Evolutionary conservation across 2,329 filamentous ascomycete species (phyloP).

Genomic region (Penicillium sp.): DNA sequence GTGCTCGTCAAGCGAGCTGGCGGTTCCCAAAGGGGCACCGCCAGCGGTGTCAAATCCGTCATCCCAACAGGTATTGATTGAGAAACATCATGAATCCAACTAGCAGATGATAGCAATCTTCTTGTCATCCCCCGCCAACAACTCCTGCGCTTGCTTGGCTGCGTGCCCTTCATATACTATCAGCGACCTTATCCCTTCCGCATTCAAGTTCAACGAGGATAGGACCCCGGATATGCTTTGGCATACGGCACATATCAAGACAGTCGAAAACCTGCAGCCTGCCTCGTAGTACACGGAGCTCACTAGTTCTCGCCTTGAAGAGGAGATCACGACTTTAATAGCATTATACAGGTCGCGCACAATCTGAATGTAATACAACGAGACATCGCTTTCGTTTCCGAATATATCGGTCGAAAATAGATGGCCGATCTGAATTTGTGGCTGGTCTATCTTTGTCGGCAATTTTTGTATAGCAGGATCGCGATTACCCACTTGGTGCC

Average conservation of each 20-base stretch:
- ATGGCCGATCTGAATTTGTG: not conserved
- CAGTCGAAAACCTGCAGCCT: not conserved
- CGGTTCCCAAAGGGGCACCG: too few relatives aligned
- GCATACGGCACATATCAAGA: conserved; percentile 1
- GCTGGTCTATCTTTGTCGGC: not conserved
- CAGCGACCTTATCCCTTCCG: not conserved
- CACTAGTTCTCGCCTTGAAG: not conserved
- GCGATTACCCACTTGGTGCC: not conserved
- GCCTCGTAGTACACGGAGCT: not conserved
- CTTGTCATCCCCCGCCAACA: not conserved
- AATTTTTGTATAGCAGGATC: not conserved
- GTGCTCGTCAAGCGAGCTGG: too few relatives aligned
- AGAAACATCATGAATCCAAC: too few relatives aligned
- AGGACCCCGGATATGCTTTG: not conserved
- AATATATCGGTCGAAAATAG: not conserved
- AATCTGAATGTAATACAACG: conserved; percentile 1
- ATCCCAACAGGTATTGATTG: too few relatives aligned
- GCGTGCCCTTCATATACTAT: not conserved
- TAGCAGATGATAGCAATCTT: not conserved
- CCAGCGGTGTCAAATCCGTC: too few relatives aligned
- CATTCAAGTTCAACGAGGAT: not conserved
- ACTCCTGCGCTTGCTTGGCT: not conserved
- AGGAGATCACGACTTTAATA: not conserved
- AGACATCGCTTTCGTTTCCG: not conserved
- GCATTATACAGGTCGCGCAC: not conserved